A percentile compares a stretch with the other conserved stretches of the same genome.
Evolutionary conservation across 202 grass and related monocot species (phyloP).

Genomic region (Schoenoplectus triqueter): DNA sequence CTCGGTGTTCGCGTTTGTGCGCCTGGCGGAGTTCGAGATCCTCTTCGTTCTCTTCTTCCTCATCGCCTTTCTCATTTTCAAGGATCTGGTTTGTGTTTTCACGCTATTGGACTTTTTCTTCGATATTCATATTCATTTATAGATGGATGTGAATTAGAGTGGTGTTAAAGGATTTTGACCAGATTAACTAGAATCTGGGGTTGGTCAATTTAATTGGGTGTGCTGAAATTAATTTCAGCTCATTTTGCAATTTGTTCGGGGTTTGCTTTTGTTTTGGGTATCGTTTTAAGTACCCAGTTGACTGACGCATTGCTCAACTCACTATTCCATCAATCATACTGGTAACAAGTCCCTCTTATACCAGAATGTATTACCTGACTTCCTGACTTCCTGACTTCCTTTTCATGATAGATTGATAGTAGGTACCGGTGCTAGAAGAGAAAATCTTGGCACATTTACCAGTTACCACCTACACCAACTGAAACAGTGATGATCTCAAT

Average conservation of each 20-base stretch:
- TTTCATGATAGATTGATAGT: not conserved
- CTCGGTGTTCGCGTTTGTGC: slow-evolving; percentile 77
- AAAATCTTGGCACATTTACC: not conserved
- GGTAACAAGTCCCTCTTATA: not conserved
- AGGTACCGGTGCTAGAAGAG: not conserved
- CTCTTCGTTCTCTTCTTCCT: slow-evolving; percentile 90
- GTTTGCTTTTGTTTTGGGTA: not conserved
- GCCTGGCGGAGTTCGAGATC: slow-evolving; percentile 97
- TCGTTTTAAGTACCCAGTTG: not conserved
- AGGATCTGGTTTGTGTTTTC: slow-evolving; percentile 64
- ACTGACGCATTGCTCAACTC: not conserved
- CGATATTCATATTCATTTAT: not conserved
- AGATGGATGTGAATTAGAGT: not conserved
- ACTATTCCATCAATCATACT: not conserved
- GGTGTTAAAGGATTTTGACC: not conserved
- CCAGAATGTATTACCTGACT: not conserved
- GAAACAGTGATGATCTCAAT: not conserved
- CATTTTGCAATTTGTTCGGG: not conserved
- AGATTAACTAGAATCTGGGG: not conserved
- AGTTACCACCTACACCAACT: not conserved
- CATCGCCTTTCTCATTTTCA: slow-evolving; percentile 87
- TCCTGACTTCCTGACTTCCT: not conserved
- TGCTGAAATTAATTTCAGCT: not conserved
- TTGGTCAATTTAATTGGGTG: not conserved
- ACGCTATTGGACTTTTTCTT: not conserved